These are phyloP conservation scores for Allantophomopsis lycopodina DNA, from an alignment of 2,329 filamentous ascomycete species.

Conservation along the genomic window DNA sequence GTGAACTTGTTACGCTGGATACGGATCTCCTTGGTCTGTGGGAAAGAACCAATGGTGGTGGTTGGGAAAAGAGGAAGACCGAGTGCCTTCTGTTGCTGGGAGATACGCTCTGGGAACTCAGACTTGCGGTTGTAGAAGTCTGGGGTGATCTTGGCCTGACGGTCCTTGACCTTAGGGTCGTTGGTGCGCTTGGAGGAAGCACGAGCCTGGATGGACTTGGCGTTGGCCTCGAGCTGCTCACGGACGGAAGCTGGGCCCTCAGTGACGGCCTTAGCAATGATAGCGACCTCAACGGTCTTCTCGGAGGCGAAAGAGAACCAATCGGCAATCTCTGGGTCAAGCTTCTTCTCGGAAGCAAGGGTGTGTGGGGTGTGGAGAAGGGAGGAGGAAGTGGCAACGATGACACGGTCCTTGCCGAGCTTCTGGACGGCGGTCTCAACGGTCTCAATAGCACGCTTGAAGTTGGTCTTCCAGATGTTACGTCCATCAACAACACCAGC, in stretches of 20 bases:
- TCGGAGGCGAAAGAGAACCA: slow-evolving; percentile 98
- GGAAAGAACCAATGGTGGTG: slow-evolving; percentile 98
- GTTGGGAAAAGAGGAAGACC: slow-evolving; percentile 95
- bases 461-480: slow-evolving; percentile 99
- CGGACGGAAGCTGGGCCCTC: slow-evolving; percentile 79
- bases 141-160: slow-evolving; percentile 74
- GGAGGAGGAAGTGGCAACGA: slow-evolving; percentile 92
- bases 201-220: slow-evolving; percentile 83
- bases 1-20: slow-evolving; percentile 95
- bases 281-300: slow-evolving; percentile 81
- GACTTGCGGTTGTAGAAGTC: slow-evolving; percentile 90
- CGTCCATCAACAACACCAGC: slow-evolving; percentile 95
- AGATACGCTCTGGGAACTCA: slow-evolving; percentile 71
- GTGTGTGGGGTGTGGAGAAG: slow-evolving; percentile 98
- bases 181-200: slow-evolving; percentile 91
- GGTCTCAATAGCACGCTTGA: slow-evolving; percentile 84
- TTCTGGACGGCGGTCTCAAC: slow-evolving; percentile 87
- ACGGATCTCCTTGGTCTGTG: slow-evolving; percentile 98
- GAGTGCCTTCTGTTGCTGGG: slow-evolving; percentile 81
- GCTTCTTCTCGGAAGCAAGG: slow-evolving; percentile 95
- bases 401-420: slow-evolving; percentile 93
- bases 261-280: slow-evolving; percentile 94
- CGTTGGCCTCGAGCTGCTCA: slow-evolving; percentile 89
- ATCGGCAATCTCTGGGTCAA: slow-evolving; percentile 81
- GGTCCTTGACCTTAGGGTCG: slow-evolving; percentile 92